A percentile compares a stretch with the other conserved stretches of the same genome.
Conservation (phyloP, 2,329 filamentous ascomycete species). For the Nemania serpens region DNA sequence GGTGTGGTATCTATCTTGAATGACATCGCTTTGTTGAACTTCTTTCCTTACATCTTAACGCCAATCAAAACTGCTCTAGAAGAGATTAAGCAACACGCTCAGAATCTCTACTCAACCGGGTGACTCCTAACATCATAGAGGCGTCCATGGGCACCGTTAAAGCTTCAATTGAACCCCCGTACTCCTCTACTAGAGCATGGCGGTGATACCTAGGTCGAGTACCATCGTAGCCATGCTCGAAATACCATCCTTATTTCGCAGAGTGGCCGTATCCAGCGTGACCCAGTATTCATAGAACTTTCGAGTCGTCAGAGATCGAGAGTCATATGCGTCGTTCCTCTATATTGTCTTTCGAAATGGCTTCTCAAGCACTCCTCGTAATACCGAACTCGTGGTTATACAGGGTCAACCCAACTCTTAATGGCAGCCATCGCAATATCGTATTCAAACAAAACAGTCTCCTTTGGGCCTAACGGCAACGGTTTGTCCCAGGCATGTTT, state of each 20-base stretch:
- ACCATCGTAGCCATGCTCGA: not conserved
- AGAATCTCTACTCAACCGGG: no score
- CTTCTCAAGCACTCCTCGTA: not conserved
- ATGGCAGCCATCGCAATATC: slow-evolving; percentile 49
- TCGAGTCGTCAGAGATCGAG: not conserved
- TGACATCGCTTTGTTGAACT: not conserved
- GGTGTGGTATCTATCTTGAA: not conserved
- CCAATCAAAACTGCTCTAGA: not conserved
- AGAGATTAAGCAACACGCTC: not conserved
- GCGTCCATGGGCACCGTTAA: no score
- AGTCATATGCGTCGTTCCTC: not conserved
- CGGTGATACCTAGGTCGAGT: no score
- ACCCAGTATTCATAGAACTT: not conserved
- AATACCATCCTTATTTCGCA: not conserved
- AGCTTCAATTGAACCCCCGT: no score
- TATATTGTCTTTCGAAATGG: not conserved
- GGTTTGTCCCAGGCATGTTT: slow-evolving; percentile 57
- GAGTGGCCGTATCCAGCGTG: not conserved
- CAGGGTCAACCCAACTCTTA: slow-evolving; percentile 43
- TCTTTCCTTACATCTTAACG: not conserved
- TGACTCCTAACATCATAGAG: no score
- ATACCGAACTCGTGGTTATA: no score
- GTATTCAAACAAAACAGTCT: slow-evolving; percentile 52
- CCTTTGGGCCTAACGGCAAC: slow-evolving; percentile 50
- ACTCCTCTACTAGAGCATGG: not conserved